Conservation (phyloP, 768 basidiomycete genomes). For the Phanerochaete carnosa region DNA sequence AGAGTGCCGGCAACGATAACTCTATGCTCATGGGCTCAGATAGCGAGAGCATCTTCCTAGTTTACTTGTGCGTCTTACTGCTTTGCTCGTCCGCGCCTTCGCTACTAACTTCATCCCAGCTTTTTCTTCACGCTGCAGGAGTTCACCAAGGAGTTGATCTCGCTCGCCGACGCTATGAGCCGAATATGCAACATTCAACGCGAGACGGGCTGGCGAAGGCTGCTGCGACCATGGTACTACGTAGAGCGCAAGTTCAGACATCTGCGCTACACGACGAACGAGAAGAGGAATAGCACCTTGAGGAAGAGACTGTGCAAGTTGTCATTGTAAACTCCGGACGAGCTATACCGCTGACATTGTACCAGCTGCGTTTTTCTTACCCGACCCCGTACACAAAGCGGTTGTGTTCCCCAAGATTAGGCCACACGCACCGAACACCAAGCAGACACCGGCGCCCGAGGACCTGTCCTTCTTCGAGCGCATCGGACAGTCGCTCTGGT, state of each 20-base stretch:
- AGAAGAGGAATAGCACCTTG: conserved; percentile 11
- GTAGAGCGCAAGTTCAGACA: background rate
- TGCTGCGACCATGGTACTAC: background rate
- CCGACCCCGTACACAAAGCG: conserved; percentile 36
- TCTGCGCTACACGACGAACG: background rate
- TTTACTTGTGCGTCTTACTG: conserved; percentile 74
- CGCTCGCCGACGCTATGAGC: conserved; percentile 80
- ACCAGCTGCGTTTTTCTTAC: conserved; percentile 52
- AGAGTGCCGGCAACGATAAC: conserved; percentile 31
- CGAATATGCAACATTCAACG: conserved; percentile 71
- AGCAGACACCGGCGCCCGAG: conserved; percentile 68
- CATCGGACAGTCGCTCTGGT: conserved; percentile 71
- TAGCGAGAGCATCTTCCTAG: conserved; percentile 84
- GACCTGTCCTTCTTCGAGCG: conserved; percentile 60
- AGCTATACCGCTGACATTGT: background rate
- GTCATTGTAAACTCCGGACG: background rate
- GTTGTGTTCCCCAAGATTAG: conserved; percentile 78
- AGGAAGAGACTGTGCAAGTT: conserved; percentile 27
- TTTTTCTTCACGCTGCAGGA: conserved; percentile 97
- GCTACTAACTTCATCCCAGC: conserved; percentile 37
- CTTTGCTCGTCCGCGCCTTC: background rate
- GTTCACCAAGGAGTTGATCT: conserved; percentile 80
- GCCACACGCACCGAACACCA: conserved; percentile 82
- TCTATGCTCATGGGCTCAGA: conserved; percentile 42
- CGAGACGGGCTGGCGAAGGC: conserved; percentile 37